phyloP scores from a whole-genome alignment of 2,329 filamentous ascomycete species.

The Xylogone sp. region DNA sequence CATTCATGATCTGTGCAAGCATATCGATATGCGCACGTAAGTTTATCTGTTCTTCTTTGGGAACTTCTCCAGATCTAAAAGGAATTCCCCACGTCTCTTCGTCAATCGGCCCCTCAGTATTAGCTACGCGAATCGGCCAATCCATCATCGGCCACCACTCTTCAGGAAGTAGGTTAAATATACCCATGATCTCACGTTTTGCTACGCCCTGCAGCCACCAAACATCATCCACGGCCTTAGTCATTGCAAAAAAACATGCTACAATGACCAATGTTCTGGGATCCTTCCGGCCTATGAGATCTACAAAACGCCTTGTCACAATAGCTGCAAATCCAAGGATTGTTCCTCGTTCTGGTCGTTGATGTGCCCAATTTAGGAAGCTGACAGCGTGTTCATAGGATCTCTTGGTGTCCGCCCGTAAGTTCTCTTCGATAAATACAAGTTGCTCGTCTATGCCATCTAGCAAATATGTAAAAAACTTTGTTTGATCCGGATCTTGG shows the following conservation, averaged over 20 bases:
- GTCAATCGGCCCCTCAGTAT: slow-evolving; percentile 22
- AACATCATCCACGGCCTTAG: slow-evolving; percentile 22
- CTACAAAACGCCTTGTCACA: slow-evolving; percentile 57
- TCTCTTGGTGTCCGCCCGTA: slow-evolving; percentile 37
- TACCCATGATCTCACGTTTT: slow-evolving; percentile 59
- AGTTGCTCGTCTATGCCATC: slow-evolving; percentile 55
- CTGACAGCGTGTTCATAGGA: slow-evolving; percentile 63
- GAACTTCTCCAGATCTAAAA: background rate
- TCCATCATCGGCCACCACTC: slow-evolving; percentile 28
- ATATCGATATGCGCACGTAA: slow-evolving; percentile 19
- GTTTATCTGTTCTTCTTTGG: background rate
- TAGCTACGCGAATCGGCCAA: slow-evolving; percentile 25
- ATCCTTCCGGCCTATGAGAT: slow-evolving; percentile 53
- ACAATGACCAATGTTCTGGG: slow-evolving; percentile 30
- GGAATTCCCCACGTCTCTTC: slow-evolving; percentile 23
- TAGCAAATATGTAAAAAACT: slow-evolving; percentile 59
- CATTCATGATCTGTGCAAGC: slow-evolving; percentile 19
- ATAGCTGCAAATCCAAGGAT: slow-evolving; percentile 62
- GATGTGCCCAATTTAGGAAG: slow-evolving; percentile 63
- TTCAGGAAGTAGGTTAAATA: slow-evolving; percentile 20
- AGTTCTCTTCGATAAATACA: slow-evolving; percentile 21
- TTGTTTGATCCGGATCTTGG: slow-evolving; percentile 46
- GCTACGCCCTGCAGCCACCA: slow-evolving; percentile 72
- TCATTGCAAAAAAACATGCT: slow-evolving; percentile 27
- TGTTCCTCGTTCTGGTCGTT: slow-evolving; percentile 53